These are phyloP conservation scores for Theileria orientalis DNA, from an alignment of 169 alveolate genomes.

Conservation along the genomic window DNA sequence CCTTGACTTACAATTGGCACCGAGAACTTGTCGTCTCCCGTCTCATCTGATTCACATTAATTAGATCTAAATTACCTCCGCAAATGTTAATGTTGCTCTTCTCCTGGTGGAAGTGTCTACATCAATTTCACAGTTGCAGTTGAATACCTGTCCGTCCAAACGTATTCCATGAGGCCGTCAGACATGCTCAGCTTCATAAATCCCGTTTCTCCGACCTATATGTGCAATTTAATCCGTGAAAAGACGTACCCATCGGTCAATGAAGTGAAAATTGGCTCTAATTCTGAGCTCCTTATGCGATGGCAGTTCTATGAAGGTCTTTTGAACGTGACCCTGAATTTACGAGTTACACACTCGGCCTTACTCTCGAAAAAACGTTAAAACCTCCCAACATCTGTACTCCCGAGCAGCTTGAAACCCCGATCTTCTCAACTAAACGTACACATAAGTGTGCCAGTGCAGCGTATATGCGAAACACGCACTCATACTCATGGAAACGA, in stretches of 20 bases:
- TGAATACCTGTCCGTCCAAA: constrained; percentile 73
- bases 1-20: constrained; percentile 36
- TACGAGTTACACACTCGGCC: background rate
- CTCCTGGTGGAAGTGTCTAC: constrained; percentile 33
- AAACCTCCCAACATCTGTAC: constrained; percentile 74
- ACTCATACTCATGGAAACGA: too few species aligned
- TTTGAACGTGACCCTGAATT: constrained; percentile 60
- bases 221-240: background rate
- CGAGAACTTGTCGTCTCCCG: constrained; percentile 58
- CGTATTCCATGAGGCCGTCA: constrained; percentile 65
- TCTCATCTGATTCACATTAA: constrained; percentile 24
- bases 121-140: background rate
- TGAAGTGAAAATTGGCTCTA: constrained; percentile 69
- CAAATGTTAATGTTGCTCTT: constrained; percentile 66
- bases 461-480: too few species aligned
- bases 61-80: constrained; percentile 60
- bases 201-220: constrained; percentile 70
- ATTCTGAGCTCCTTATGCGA: constrained; percentile 71
- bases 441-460: too few species aligned
- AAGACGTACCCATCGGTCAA: constrained; percentile 72
- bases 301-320: constrained; percentile 72
- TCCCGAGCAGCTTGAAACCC: constrained; percentile 73
- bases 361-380: constrained; percentile 56
- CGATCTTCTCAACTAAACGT: constrained; percentile 50
- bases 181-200: constrained; percentile 67